phyloP scores from a whole-genome alignment of 2,329 filamentous ascomycete genomes.

The Aspergillus viridinutans region DNA sequence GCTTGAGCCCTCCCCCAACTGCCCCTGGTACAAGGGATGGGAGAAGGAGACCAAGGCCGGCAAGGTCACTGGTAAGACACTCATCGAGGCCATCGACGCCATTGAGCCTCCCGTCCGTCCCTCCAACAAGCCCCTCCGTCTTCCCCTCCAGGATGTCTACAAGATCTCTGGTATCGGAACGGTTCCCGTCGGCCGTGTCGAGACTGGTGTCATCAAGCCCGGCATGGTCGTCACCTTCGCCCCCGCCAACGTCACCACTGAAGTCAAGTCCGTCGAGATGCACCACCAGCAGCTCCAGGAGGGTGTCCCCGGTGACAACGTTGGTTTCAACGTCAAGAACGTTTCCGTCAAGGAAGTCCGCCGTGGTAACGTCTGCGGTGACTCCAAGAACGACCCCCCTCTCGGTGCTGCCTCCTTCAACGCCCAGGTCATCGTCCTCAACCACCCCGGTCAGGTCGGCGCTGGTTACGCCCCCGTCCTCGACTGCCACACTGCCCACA shows the following conservation, averaged over 20 bases:
- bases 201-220: constrained; percentile 93
- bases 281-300: constrained; percentile 98
- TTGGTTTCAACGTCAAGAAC: constrained; percentile 99
- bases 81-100: constrained; percentile 96
- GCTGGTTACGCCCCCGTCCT: constrained; percentile 98
- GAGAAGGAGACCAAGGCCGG: constrained; percentile 93
- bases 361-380: constrained; percentile 99
- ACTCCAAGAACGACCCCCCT: constrained; percentile 99
- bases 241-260: constrained; percentile 97
- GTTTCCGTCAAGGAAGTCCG: constrained; percentile 99
- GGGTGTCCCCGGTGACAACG: constrained; percentile 99
- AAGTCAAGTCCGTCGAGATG: constrained; percentile 99
- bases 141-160: constrained; percentile 99
- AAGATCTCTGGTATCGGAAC: constrained; percentile 99
- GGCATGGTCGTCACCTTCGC: constrained; percentile 92
- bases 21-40: constrained; percentile 99
- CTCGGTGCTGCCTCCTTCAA: constrained; percentile 88
- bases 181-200: constrained; percentile 99
- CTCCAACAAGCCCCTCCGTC: constrained; percentile 98
- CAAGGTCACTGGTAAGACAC: constrained; percentile 91
- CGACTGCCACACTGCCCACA: constrained; percentile 99
- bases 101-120: constrained; percentile 92
- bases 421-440: constrained; percentile 99
- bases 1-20: constrained; percentile 83
- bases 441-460: constrained; percentile 99